These are phyloP conservation scores for Basipetospora chlamydospora DNA, from an alignment of 2,329 filamentous ascomycete species.

Conservation along the genomic window DNA sequence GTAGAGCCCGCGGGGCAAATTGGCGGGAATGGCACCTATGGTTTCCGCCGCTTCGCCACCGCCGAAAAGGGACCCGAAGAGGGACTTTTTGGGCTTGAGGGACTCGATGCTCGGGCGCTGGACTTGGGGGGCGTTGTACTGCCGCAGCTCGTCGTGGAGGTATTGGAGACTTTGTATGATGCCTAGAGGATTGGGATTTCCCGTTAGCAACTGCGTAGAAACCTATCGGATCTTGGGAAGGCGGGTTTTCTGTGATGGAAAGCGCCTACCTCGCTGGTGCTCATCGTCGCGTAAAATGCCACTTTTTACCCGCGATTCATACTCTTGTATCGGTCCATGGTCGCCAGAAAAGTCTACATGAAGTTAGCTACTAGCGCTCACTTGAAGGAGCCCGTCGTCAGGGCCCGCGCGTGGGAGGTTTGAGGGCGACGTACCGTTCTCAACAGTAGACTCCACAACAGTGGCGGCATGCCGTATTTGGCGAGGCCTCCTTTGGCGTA, in stretches of 20 bases:
- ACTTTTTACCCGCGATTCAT: conserved; percentile 63
- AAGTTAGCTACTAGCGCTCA: neutral
- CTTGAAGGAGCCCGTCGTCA: neutral
- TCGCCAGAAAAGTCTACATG: conserved; percentile 15
- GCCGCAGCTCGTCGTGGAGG: conserved; percentile 66
- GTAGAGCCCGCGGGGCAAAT: conserved; percentile 78
- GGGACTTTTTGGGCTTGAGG: conserved; percentile 37
- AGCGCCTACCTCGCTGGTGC: conserved; percentile 62
- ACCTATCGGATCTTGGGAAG: conserved; percentile 1
- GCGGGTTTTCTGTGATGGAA: neutral
- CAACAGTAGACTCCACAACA: neutral
- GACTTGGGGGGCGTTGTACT: conserved; percentile 61
- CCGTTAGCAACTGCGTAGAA: conserved; percentile 3
- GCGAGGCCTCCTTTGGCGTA: too few species aligned
- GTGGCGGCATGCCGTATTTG: neutral
- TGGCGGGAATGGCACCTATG: conserved; percentile 45
- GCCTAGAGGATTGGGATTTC: conserved; percentile 28
- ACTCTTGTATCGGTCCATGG: conserved; percentile 70
- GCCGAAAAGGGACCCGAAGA: conserved; percentile 50
- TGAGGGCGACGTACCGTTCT: conserved; percentile 3
- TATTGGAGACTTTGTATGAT: conserved; percentile 84
- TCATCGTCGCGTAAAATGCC: conserved; percentile 73
- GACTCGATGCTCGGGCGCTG: conserved; percentile 65
- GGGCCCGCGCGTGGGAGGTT: neutral
- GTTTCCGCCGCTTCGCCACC: conserved; percentile 20